These are phyloP conservation scores for Phylloporus arenicola DNA, from an alignment of 768 basidiomycete genomes.

Conservation along the genomic window DNA sequence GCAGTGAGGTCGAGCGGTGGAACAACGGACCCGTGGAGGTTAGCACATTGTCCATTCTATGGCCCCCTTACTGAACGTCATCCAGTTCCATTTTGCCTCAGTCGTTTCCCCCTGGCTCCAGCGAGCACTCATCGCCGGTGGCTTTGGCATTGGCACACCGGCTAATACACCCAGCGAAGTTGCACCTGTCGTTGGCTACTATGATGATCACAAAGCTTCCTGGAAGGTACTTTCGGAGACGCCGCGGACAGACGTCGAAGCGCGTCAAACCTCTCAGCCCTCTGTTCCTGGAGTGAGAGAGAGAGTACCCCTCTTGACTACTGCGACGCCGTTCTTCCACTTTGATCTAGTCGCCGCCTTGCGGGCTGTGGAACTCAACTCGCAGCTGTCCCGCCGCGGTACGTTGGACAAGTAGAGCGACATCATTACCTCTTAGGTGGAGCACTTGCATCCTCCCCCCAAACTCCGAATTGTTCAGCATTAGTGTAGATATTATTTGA, in stretches of 20 bases:
- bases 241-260: slow-evolving; percentile 30
- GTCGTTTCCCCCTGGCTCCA: slow-evolving; percentile 92
- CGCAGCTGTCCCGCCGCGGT: slow-evolving; percentile 3
- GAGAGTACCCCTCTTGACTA: slow-evolving; percentile 36
- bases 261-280: slow-evolving; percentile 21
- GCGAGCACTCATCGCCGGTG: slow-evolving; percentile 82
- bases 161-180: slow-evolving; percentile 51
- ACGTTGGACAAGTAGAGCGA: slow-evolving; percentile 9
- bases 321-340: slow-evolving; percentile 85
- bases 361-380: slow-evolving; percentile 53
- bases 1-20: slow-evolving; percentile 85
- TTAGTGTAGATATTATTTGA: neutral
- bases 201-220: slow-evolving; percentile 35
- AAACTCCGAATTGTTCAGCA: neutral
- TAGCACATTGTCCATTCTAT: slow-evolving; percentile 9
- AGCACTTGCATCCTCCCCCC: neutral
- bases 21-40: slow-evolving; percentile 71
- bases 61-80: slow-evolving; percentile 4
- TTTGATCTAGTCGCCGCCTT: slow-evolving; percentile 75
- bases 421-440: neutral
- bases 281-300: neutral
- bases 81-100: slow-evolving; percentile 90
- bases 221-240: slow-evolving; percentile 4
- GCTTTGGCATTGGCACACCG: slow-evolving; percentile 73
- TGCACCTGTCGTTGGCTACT: slow-evolving; percentile 70